Evolutionary conservation across 169 alveolate species (phyloP), one percentile per base, ranked within the genome.

Genomic region (Eimeria praecox): DNA sequence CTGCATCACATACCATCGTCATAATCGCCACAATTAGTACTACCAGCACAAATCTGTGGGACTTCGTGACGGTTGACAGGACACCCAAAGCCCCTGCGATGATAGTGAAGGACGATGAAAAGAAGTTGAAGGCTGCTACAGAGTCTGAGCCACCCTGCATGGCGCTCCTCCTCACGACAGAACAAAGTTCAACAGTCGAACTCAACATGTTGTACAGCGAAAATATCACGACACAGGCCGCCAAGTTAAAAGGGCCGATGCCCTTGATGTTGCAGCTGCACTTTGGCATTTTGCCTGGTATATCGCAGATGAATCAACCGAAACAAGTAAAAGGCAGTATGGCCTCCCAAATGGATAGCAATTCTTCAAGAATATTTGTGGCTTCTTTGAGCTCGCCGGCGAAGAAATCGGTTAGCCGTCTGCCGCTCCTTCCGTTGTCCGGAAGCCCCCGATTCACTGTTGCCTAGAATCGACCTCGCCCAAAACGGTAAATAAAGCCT

Each of bases 61-160:
- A 92, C 69, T 92, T 59, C 42, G 89, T 78, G 12, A 92, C 69
- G 14, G 95, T 92, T n/a, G 95, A 92, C 12, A 92, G 75, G 24
- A 92, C 89, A 33, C 95, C 95, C 59, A 92, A 73, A 22, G 95
- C 62, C 1, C 95, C 95, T 33, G 95, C 95, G 18, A 92, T 38
- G 33, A 92, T 78, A 1, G 95, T 92, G 62, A 92, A 92, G 33
- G 77, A 86, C 87, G 95, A 92, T 22, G 95, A 92, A 20, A 87
- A 42, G 20, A 80, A 62, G 42, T 92, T 92, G 40, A 92, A 92
- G 56, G 91, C 73, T 22, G 82, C 30, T 44, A 92, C 66, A 14
- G 87, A 22, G 18, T 92, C 86, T 14, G 85, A 54, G 38, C 75
- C 87, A 24, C 71, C 52, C 44, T 35, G 73, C 14, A 33, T 6